phyloP scores from a whole-genome alignment of 2,329 filamentous ascomycete genomes.

The Fusarium xylarioides region DNA sequence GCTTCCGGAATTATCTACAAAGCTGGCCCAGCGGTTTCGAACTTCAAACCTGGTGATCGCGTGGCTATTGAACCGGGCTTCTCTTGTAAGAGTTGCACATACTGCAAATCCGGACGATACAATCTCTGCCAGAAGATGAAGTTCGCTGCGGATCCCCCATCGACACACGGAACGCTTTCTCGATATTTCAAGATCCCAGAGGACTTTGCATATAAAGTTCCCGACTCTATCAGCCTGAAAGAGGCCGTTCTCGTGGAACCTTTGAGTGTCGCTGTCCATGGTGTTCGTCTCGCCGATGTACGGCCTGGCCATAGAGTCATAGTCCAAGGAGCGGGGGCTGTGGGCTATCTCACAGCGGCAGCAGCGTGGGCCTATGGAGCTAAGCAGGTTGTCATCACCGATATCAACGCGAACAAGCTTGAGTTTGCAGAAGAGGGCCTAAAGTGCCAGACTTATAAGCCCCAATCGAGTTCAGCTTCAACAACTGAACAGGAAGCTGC shows the following conservation, averaged over 20 bases:
- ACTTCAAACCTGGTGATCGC: conserved; percentile 76
- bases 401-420: conserved; percentile 32
- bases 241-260: conserved; percentile 92
- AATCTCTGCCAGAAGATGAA: conserved; percentile 88
- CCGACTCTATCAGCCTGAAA: conserved; percentile 76
- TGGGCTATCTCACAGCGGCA: conserved; percentile 86
- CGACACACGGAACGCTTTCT: conserved; percentile 81
- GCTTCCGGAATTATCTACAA: conserved; percentile 79
- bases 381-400: conserved; percentile 52
- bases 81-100: conserved; percentile 79
- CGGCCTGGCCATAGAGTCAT: conserved; percentile 80
- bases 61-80: conserved; percentile 93
- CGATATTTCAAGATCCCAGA: conserved; percentile 84
- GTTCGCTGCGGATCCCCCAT: conserved; percentile 93
- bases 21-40: conserved; percentile 70
- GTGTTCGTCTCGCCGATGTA: conserved; percentile 76
- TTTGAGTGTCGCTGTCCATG: conserved; percentile 84
- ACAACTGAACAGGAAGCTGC: conserved; percentile 21
- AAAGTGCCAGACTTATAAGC: neutral
- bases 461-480: neutral
- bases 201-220: conserved; percentile 93
- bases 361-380: conserved; percentile 87
- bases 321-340: conserved; percentile 85
- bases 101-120: conserved; percentile 84
- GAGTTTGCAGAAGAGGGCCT: conserved; percentile 25